phyloP scores from a whole-genome alignment of 192 early-diverging fungal genomes.

The Linnemannia hyalina region DNA sequence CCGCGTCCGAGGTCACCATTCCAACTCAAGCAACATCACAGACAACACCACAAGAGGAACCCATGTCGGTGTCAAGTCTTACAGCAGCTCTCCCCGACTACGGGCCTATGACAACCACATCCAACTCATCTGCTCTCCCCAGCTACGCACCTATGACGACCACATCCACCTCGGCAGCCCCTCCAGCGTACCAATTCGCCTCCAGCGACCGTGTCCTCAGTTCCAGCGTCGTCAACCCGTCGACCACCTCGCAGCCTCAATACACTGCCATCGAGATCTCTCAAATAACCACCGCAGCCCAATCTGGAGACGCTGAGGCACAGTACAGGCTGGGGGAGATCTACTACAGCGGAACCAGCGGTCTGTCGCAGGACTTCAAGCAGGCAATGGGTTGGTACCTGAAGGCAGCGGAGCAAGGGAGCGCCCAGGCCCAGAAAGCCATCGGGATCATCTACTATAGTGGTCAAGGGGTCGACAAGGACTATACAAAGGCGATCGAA shows the following conservation, averaged over 20 bases:
- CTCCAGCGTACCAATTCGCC: neutral
- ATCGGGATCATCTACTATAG: slow-evolving; percentile 82
- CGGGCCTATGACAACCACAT: neutral
- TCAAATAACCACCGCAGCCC: neutral
- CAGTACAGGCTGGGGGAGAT: neutral
- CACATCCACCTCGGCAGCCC: neutral
- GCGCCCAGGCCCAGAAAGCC: neutral
- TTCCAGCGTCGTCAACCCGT: neutral
- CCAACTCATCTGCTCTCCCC: neutral
- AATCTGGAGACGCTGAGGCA: neutral
- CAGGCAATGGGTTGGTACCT: neutral
- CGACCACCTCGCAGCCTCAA: neutral
- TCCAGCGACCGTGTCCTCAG: neutral
- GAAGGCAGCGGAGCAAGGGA: neutral
- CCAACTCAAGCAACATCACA: neutral
- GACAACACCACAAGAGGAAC: neutral
- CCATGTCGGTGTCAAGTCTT: neutral
- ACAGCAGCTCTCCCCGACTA: neutral
- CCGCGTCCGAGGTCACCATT: neutral
- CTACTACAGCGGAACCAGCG: neutral
- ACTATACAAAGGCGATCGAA: slow-evolving; percentile 63
- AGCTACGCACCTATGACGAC: neutral
- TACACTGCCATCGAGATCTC: neutral
- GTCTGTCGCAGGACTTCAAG: neutral
- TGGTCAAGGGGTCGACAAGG: slow-evolving; percentile 68